Evolutionary conservation across 768 basidiomycete genomes (phyloP), one percentile per base, ranked within the genome.

Genomic region (Rubroboletus satanas): DNA sequence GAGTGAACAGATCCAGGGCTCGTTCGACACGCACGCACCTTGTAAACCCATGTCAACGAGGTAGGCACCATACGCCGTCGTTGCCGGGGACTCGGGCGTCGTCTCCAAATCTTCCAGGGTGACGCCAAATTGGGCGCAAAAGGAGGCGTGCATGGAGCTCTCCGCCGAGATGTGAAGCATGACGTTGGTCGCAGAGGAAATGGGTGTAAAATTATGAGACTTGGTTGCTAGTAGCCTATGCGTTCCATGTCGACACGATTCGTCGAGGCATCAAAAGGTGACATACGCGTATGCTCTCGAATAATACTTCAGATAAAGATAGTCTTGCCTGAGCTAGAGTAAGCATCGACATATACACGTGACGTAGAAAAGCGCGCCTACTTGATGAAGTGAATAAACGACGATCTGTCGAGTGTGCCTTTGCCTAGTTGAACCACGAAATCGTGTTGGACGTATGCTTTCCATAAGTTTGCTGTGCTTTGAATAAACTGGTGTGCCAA

Each of bases 311-410:
- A 90, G 75, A 69, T 88, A 92, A 39, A 79, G 77, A 65, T 92
- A 91, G 64, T 93, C 91, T 61, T 93, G 92, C 61, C 88, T 90
- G 58, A 2, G 9, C 0, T 0, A 23, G 15, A n/a, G 35, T 54
- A 15, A 56, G 35, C 10, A 41, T 11, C 18, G n/a, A 7, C 29
- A 14, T 8, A 15, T 10, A 1, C 23, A 38, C 5, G 23, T 3
- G 21, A 12, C 15, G 23, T 1, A 32, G 26, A 31, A 38, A 44
- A 28, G 15, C 5, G 17, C 7, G 60, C 83, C 47, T 53, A 91
- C 90, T 85, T 87, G 71, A 96, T 85, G 66, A 95, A 97, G 64
- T 93, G 85, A 14, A 88, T 63, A 68, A 96, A 98, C 21, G 77
- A 73, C n/a, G 81, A 75, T 37, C 70, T 73, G 0, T 82, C 75